Base-by-base conservation (phyloP, 768 basidiomycete genomes). In the Sporobolomyces pararoseus region DNA sequence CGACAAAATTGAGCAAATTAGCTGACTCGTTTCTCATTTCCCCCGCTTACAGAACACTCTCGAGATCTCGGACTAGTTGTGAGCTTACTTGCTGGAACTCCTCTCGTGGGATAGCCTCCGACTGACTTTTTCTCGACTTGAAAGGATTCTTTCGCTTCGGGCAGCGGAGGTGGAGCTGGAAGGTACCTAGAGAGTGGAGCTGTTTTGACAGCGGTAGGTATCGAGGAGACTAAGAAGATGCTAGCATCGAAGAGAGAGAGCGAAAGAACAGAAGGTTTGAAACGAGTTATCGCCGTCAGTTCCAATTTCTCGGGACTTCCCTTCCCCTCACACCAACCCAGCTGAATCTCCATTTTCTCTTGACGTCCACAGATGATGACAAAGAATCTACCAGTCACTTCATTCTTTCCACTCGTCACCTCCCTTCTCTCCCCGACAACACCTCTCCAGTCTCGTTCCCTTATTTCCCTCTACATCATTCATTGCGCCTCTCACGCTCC, bases 381-480 rank as follows among this genome's bases (percentile, higher is more conserved):
- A 46, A 94, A 95, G 82, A 88, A 88, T 57, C 87, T 90, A 63
- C 88, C 91, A 74, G 90, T 96, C 72, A 88, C 93, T 31, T 86
- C 88, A 70, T 94, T 92, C 84, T 98, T 98, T 77, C 90, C 96
- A 7, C 89, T 90, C 77, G 96, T 99, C 32, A 93, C 97, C 76
- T 97, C 71, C 94, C 83, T 94, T 76, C 95, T 98, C 47, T 91
- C 91, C 2, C 90, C 92, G 3, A 86, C 66, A 14, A 87, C 64
- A 90, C 49, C 91, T 77, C 86, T 98, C 57, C 92, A 96, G 80
- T 88, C 95, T 76, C 87, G 95, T 68, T 97, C 98, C 81, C 86
- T 99, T 61, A 92, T 98, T 46, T 98, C 98, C 80, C 95, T 98
- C 73, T 99, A 95, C 81, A 87, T 99, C 73, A 82, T 98, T 52